Evolutionary conservation across 495 filamentous ascomycete genomes (phyloP).

Genomic region (Darksidea phi): DNA sequence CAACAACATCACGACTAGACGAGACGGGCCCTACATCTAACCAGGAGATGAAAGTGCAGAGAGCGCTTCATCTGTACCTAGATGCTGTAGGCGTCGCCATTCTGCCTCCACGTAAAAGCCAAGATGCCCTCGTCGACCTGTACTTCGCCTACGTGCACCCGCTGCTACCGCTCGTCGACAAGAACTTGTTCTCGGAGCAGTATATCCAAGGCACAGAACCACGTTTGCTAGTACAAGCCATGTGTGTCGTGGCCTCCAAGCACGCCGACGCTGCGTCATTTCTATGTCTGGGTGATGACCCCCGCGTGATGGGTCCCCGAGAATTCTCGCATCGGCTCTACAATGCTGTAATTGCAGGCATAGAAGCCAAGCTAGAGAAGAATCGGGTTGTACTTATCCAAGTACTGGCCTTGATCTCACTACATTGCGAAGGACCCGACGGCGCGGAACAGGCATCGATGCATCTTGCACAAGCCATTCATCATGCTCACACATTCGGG

Average conservation of each 20-base stretch:
- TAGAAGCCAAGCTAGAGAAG: slow-evolving; percentile 38
- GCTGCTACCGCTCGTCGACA: slow-evolving; percentile 40
- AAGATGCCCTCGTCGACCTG: slow-evolving; percentile 40
- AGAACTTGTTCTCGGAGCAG: slow-evolving; percentile 33
- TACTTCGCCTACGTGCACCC: slow-evolving; percentile 43
- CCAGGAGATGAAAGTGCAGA: slow-evolving; percentile 24
- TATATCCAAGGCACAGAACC: slow-evolving; percentile 32
- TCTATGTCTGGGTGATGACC: slow-evolving; percentile 33
- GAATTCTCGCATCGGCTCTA: slow-evolving; percentile 42
- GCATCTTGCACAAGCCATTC: slow-evolving; percentile 46
- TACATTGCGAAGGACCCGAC: slow-evolving; percentile 51
- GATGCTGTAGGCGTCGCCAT: slow-evolving; percentile 35
- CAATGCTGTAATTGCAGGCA: slow-evolving; percentile 35
- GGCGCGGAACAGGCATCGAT: slow-evolving; percentile 45
- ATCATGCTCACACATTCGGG: slow-evolving; percentile 65
- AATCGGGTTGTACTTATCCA: slow-evolving; percentile 45
- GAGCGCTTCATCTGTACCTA: slow-evolving; percentile 33
- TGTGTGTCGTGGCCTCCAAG: slow-evolving; percentile 44
- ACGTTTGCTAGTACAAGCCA: slow-evolving; percentile 39
- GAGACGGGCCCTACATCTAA: slow-evolving; percentile 24
- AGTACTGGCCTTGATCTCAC: slow-evolving; percentile 45
- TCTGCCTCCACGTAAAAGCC: slow-evolving; percentile 30
- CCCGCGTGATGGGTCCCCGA: slow-evolving; percentile 31
- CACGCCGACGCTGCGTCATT: slow-evolving; percentile 36
- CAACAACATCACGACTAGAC: slow-evolving; percentile 8